Percentiles rank a stretch among this genome's conserved stretches.
Evolutionary conservation across 164 flowering plant species (phyloP).

Genomic region (Tetracentron sinense): DNA sequence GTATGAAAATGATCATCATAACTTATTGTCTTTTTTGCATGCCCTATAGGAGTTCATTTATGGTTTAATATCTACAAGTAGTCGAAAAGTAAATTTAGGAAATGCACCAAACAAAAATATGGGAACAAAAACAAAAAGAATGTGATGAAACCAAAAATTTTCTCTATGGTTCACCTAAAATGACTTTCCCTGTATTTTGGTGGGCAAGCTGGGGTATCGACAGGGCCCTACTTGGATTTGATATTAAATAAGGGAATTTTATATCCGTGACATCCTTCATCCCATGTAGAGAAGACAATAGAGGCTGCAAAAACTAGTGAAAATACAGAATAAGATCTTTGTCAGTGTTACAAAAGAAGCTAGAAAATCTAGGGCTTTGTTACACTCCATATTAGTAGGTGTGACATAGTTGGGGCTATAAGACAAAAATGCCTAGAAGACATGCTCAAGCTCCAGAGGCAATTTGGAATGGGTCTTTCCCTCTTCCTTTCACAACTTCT

Average conservation of each 20-base stretch:
- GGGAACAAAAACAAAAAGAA: too few relatives aligned
- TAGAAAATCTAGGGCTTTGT: too few relatives aligned
- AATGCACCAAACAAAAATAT: too few relatives aligned
- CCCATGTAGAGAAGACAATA: neutral
- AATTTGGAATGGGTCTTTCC: too few relatives aligned
- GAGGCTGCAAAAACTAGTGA: neutral
- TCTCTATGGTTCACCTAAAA: too few relatives aligned
- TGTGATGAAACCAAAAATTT: too few relatives aligned
- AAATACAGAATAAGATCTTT: neutral
- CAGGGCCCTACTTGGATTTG: neutral
- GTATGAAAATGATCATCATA: neutral
- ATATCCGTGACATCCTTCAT: neutral
- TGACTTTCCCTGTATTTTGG: too few relatives aligned
- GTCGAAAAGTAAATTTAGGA: too few relatives aligned
- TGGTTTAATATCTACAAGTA: too few relatives aligned
- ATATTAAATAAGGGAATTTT: too few relatives aligned
- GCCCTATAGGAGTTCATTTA: neutral
- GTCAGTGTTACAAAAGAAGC: neutral
- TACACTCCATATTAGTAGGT: neutral
- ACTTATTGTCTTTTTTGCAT: neutral
- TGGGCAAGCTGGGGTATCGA: too few relatives aligned
- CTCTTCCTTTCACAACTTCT: too few relatives aligned
- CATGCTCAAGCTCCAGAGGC: neutral
- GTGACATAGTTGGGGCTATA: neutral
- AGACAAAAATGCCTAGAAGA: neutral